Evolutionary conservation across 805 yeast species (phyloP).

Genomic region (Monosporozyma servazzii): DNA sequence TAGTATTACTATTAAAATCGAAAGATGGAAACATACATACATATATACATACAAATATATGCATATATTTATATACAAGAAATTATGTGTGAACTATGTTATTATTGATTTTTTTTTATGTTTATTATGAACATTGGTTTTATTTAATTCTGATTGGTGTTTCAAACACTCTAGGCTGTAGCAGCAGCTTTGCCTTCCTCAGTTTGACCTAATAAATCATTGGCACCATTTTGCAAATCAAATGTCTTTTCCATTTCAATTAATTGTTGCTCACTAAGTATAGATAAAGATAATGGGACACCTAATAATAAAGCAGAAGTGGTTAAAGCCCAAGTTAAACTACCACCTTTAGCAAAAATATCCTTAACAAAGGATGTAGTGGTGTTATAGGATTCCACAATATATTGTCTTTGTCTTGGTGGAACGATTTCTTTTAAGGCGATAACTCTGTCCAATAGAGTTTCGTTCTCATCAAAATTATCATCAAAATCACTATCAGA

Average conservation of each 20-base stretch:
- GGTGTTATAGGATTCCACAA: slow-evolving; percentile 29
- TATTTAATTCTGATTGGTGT: background rate
- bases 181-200: slow-evolving; percentile 34
- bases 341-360: slow-evolving; percentile 56
- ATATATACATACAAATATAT: background rate
- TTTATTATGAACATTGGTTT: background rate
- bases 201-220: slow-evolving; percentile 64
- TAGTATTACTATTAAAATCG: background rate
- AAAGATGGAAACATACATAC: background rate
- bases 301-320: slow-evolving; percentile 80
- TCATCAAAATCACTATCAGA: slow-evolving; percentile 41
- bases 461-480: slow-evolving; percentile 78
- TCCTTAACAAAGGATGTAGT: slow-evolving; percentile 35
- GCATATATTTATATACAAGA: slow-evolving; percentile 1
- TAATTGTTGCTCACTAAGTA: slow-evolving; percentile 86
- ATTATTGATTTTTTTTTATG: background rate
- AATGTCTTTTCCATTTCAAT: slow-evolving; percentile 90
- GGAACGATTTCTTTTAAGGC: slow-evolving; percentile 90
- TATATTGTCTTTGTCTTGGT: slow-evolving; percentile 64
- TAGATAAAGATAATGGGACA: slow-evolving; percentile 84
- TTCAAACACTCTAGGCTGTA: slow-evolving; percentile 4
- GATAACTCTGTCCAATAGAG: slow-evolving; percentile 73
- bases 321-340: slow-evolving; percentile 74
- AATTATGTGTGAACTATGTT: background rate
- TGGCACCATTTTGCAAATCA: slow-evolving; percentile 69